These are phyloP conservation scores for Colletotrichum sp. DNA, from an alignment of 2,329 filamentous ascomycete genomes.

Conservation along the genomic window DNA sequence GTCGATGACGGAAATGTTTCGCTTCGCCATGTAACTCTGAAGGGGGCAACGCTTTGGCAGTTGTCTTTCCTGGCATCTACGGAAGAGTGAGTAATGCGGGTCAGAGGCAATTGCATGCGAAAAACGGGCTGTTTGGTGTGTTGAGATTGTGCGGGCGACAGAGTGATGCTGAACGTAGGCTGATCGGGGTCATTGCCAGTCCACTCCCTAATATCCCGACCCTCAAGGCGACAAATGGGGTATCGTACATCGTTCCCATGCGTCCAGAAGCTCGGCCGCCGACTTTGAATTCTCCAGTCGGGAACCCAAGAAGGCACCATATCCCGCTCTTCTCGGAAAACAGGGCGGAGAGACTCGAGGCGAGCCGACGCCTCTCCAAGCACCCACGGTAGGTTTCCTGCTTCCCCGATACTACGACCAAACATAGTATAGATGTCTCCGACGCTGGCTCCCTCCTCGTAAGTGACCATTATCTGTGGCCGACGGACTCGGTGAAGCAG, in stretches of 20 bases:
- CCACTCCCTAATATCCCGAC: neutral
- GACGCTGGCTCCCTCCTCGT: neutral
- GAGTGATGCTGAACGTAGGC: neutral
- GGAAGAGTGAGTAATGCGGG: neutral
- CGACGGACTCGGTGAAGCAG: neutral
- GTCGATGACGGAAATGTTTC: neutral
- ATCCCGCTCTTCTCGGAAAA: rapidly evolving
- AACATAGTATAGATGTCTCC: neutral
- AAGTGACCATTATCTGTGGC: neutral
- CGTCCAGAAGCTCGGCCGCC: neutral
- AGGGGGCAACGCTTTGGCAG: rapidly evolving
- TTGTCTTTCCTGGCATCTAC: neutral
- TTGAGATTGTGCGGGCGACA: neutral
- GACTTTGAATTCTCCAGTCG: neutral
- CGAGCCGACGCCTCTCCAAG: neutral
- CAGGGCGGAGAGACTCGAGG: neutral
- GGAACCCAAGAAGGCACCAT: neutral
- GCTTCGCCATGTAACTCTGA: neutral
- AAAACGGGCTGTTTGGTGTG: neutral
- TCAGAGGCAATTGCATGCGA: neutral
- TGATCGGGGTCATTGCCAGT: neutral
- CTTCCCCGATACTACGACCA: neutral
- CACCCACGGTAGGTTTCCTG: neutral
- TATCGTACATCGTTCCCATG: rapidly evolving
- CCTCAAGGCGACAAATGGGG: too few species aligned